Evolutionary conservation across 2,329 filamentous ascomycete genomes (phyloP), one percentile per base, ranked within the genome.

Genomic region (Fusarium sp.): DNA sequence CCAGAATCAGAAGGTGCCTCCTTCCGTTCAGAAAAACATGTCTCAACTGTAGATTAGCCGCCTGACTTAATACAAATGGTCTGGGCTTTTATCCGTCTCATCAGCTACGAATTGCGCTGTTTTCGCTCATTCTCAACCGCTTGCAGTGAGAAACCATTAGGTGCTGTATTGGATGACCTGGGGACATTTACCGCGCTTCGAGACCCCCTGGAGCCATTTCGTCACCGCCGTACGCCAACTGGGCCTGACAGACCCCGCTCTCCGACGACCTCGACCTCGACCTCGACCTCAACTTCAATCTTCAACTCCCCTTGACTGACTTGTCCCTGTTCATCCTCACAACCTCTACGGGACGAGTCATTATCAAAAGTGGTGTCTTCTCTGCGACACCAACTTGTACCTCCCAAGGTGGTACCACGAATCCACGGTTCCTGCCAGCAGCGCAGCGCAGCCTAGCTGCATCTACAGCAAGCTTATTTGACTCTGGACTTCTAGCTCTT

Each of bases 161-260:
- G 18, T 45, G 55, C 49, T 66, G 21, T 30, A 58, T 43, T 42
- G 46, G 39, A 23, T 28, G 25, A 39, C 34, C 11, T 62, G 39
- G 44, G 46, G 61, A 43, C 63, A 64, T 55, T 62, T 64, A 59
- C 67, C 58, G 48, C 67, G 52, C 57, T 63, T 63, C 58, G 13
- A 52, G 50, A 39, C 18, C 42, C 62, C 53, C 67, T 64, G 68
- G 58, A 64, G 23, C 44, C 53, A 74, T 75, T 75, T 73, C 73
- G 73, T 75, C 73, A 75, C 73, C 73, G 67, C 72, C 53, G 72
- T 64, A 50, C 68, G 62, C 72, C 58, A 63, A 67, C 63, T 69
- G 59, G 68, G 52, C 67, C 60, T 62, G 60, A 21, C 52, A 58
- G 69, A 75, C 73, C 73, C 73, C 73, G 73, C 73, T 74, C 73